These are phyloP conservation scores for Hypericum perforatum DNA, from an alignment of 345 rosid species.

Conservation along the genomic window DNA sequence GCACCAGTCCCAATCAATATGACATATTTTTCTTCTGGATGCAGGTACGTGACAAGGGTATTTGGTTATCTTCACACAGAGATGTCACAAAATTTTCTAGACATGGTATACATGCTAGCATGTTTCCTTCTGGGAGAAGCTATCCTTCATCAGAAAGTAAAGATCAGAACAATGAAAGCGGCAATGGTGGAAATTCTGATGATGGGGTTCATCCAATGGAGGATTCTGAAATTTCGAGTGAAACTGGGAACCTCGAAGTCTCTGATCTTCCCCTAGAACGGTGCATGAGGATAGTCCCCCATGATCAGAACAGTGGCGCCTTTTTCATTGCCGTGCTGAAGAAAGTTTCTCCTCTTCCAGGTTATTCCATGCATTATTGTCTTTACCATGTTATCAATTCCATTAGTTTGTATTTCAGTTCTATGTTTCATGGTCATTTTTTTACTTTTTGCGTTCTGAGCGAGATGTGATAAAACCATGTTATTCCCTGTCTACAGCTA, in stretches of 20 bases:
- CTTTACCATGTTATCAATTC: background rate
- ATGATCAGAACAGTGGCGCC: conserved; percentile 93
- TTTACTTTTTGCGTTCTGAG: background rate
- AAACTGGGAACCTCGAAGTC: conserved; percentile 42
- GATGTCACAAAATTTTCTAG: conserved; percentile 44
- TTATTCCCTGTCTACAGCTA: conserved; percentile 23
- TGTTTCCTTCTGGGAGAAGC: conserved; percentile 74
- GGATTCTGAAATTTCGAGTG: conserved; percentile 17
- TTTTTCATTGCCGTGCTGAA: conserved; percentile 82
- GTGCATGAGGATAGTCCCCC: conserved; percentile 89
- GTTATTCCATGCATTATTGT: conserved; percentile 19
- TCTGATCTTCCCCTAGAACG: conserved; percentile 68
- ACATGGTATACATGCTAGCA: conserved; percentile 48
- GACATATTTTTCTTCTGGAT: background rate
- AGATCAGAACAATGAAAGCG: conserved; percentile 23
- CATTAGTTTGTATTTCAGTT: too few species aligned
- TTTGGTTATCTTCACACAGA: conserved; percentile 67
- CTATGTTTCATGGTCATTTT: background rate
- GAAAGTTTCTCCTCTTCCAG: conserved; percentile 67
- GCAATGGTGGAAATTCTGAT: conserved; percentile 20
- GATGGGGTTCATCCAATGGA: conserved; percentile 17
- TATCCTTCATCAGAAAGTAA: conserved; percentile 17
- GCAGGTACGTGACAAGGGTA: conserved; percentile 62
- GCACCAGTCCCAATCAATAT: background rate
- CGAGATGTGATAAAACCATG: too few species aligned